Percentiles rank a stretch among this genome's conserved stretches.
phyloP scores from a whole-genome alignment of 2,329 filamentous ascomycete genomes.

The Neophaeococcomyces mojaviensis region DNA sequence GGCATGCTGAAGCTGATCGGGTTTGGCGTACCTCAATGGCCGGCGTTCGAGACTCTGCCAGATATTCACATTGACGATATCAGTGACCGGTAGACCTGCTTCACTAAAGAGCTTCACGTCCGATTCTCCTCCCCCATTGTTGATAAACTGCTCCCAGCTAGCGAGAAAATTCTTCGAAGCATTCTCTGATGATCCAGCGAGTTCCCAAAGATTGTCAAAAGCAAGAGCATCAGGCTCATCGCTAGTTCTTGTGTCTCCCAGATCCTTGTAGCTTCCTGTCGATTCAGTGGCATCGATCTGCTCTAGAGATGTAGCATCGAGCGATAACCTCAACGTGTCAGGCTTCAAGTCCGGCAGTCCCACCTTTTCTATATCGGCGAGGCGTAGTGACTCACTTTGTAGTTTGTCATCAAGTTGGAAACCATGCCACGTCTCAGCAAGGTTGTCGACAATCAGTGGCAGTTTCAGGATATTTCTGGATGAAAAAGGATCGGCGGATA shows the following conservation, averaged over 20 bases:
- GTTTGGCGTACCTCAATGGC: constrained; percentile 22
- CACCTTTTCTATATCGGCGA: constrained; percentile 11
- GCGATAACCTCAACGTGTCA: not conserved
- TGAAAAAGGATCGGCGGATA: constrained; percentile 5
- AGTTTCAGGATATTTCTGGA: constrained; percentile 7
- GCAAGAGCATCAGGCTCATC: too few relatives aligned
- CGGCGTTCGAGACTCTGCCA: not conserved
- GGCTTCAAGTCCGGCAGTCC: constrained; percentile 9
- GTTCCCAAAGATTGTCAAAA: constrained; percentile 30
- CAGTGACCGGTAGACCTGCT: constrained; percentile 33
- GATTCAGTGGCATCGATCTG: constrained; percentile 13
- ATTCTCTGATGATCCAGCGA: constrained; percentile 23
- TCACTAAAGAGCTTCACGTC: constrained; percentile 29
- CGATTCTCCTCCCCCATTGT: constrained; percentile 25
- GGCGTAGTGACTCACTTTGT: constrained; percentile 15
- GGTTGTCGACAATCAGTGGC: not conserved
- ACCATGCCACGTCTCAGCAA: constrained; percentile 14
- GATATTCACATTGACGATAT: constrained; percentile 27
- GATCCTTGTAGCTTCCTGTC: constrained; percentile 5
- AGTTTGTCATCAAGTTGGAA: constrained; percentile 16
- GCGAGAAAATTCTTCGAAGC: constrained; percentile 18
- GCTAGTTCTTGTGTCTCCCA: too few relatives aligned
- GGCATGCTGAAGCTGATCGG: constrained; percentile 33
- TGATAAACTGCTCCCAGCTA: constrained; percentile 37
- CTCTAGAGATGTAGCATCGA: not conserved